Evolutionary conservation across 352 stramenopile genomes (phyloP), one percentile per base, ranked within the genome.

Genomic region (Globisporangium abappressorium): DNA sequence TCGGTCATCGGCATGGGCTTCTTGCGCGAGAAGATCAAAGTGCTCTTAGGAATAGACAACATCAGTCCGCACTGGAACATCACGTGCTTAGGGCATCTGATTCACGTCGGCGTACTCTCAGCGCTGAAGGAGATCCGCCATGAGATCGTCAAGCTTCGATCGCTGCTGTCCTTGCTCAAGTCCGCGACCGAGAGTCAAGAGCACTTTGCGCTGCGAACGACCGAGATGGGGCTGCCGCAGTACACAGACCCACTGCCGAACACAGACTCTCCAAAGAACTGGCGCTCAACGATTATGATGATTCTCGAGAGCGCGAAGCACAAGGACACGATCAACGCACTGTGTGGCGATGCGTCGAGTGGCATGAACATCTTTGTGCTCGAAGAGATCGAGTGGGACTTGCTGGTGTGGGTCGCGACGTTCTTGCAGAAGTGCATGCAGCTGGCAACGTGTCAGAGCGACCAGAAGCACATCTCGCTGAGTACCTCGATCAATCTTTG

Each of bases 381-480:
- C 49, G 81, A 90, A 65, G 84, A 91, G 62, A 89, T 85, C 62
- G 84, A 93, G 74, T 93, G 84, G 84, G 84, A 93, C 57, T 56
- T 93, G 64, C 75, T 93, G 36, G 73, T 87, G 15, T 89, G 80
- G 78, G 83, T 90, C 26, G 82, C 82, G 26, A 87, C 80, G 5
- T 93, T 93, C 64, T 55, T 93, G 54, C 77, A 90, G 62, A 91
- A 93, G 66, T 90, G 82, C 68, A 85, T 93, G 70, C 80, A 90
- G 41, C 87, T 93, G 78, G 79, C 82, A 8, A 93, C 84, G 30
- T 93, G 84, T 34, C 84, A 93, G 65, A 91, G 84, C 59, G 82
- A 89, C 67, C 71, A 89, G 67, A 89, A 90, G 59, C 84, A 90
- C 69, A 90, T 93, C 71, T 91, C 82, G 51, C 66, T 91, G 62